Base-by-base conservation (phyloP, 2,329 filamentous ascomycete genomes). In the Rhinocladiella similis region DNA sequence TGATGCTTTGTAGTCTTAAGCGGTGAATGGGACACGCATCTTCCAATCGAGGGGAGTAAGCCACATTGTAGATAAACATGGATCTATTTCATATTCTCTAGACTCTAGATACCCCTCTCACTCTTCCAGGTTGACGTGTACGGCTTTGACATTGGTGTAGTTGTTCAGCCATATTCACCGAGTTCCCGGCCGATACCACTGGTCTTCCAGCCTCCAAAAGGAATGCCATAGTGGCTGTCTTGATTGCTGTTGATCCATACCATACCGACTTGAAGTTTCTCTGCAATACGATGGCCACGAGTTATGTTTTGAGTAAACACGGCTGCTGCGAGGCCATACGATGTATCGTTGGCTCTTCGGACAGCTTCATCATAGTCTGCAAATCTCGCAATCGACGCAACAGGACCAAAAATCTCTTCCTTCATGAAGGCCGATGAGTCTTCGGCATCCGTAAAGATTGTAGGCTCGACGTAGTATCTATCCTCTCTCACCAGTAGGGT, bases 391-490 rank as follows among this genome's bases (percentile, higher is more conserved):
- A 62, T 93, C 83, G 50, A 87, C 82, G 70, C 89, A 86, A 92
- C 89, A 7, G 90, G 90, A 18, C 90, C 90, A 70, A 94, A 94
- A 57, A 91, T 90, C 72, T 94, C 90, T 70, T 91, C 87, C 65
- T 84, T 82, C 77, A 89, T 87, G 64, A 94, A 87, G 69, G 84
- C 84, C 72, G 89, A 88, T 67, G 83, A 74, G 33, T 85, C 79
- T 47, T 78, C 83, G 65, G 94, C 90, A 69, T 91, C 86, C 74
- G 83, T 86, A 82, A 83, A 91, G 78, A 95, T 90, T 69, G 91
- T 96, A 38, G 91, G 91, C 80, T 93, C 80, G 75, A 95, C 93
- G 80, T 93, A 95, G 83, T 90, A 95, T 60, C 89, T 90, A 81
- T 91, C 86, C 66, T 81, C 76, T 59, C 90, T 90, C 85, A 86